Conservation (phyloP, 176 grass and related monocot species). For the Coix lacrymajobi region DNA sequence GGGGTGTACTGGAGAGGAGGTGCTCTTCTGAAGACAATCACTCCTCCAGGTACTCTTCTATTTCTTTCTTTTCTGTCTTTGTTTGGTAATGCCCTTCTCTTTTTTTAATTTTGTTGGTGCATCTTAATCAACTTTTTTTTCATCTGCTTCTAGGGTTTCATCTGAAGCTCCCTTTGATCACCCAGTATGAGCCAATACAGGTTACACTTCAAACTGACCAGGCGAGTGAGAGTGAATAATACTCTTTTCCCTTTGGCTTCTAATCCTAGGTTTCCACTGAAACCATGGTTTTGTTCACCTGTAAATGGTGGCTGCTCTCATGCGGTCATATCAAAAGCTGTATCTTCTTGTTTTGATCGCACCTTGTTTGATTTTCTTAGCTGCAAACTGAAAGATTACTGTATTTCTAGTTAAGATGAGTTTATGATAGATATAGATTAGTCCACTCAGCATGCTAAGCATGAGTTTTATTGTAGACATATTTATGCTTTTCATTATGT, state of each 20-base stretch:
- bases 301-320: not conserved
- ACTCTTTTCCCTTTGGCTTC: not conserved
- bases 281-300: slow-evolving; percentile 3
- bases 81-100: not conserved
- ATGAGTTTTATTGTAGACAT: not conserved
- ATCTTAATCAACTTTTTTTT: slow-evolving; percentile 7
- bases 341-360: not conserved
- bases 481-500: not conserved
- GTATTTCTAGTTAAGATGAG: not conserved
- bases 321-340: no score
- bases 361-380: slow-evolving; percentile 10
- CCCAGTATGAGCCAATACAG: slow-evolving; percentile 93
- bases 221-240: slow-evolving; percentile 46
- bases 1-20: slow-evolving; percentile 98
- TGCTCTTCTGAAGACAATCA: slow-evolving; percentile 87
- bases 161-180: slow-evolving; percentile 84
- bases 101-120: slow-evolving; percentile 5
- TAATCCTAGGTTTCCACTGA: not conserved
- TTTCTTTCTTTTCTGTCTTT: not conserved
- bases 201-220: slow-evolving; percentile 97
- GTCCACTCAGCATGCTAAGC: not conserved
- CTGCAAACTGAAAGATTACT: not conserved
- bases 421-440: slow-evolving; percentile 9
- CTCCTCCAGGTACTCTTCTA: slow-evolving; percentile 66
- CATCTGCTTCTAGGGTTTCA: slow-evolving; percentile 66